Base-by-base conservation (phyloP, 192 early-diverging fungal genomes). In the Phlyctochytrium bullatum region DNA sequence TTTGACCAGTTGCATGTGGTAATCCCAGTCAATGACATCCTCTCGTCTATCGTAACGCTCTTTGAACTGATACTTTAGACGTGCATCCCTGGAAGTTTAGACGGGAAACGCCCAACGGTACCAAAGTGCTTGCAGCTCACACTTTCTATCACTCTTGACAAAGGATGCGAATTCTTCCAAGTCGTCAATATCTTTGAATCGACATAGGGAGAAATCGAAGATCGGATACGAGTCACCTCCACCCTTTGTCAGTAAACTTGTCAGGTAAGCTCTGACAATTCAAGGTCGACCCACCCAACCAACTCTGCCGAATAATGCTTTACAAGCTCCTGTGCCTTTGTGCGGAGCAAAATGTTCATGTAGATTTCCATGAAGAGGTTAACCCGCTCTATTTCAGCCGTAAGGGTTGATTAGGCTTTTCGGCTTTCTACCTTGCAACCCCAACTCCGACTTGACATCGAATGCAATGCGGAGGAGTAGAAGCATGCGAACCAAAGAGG, bases 1-100 rank as follows among this genome's bases (percentile, higher is more conserved):
- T 40, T 77, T 77, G 34, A 40, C 36, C 29, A 87, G 67, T 69
- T 85, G 84, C 82, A 87, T 84, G 68, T 85, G 72, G 65, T 74
- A 87, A 64, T 87, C 86, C 86, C 86, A 87, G 53, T 87, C 86
- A 40, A 84, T 53, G 4, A 73, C 65, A 60, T 79, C 78, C 23
- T 83, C 84, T 29, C 80, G 73, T 3, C 66, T 36, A 40, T 87
- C 86, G 62, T 80, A 87, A 16, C 82, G 65, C 2, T 40, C 32
- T 20, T 73, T 73, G 52, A 76, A 73, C 16, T 70, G 63, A 14
- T 34, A n/a, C 3, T 77, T 63, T 23, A 85, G 58, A 50, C 86
- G 68, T 12, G 34, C 36, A 30, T 84, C 82, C 77, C 75, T 76
- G 33, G n/a, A 47, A 6, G 34, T 56, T 27, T 56, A 56, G 20